Percentiles rank a stretch among this genome's conserved stretches.
Evolutionary conservation across 225 moss, liverwort and hornwort genomes (phyloP).

Genomic region (Marchantia polymorpha): DNA sequence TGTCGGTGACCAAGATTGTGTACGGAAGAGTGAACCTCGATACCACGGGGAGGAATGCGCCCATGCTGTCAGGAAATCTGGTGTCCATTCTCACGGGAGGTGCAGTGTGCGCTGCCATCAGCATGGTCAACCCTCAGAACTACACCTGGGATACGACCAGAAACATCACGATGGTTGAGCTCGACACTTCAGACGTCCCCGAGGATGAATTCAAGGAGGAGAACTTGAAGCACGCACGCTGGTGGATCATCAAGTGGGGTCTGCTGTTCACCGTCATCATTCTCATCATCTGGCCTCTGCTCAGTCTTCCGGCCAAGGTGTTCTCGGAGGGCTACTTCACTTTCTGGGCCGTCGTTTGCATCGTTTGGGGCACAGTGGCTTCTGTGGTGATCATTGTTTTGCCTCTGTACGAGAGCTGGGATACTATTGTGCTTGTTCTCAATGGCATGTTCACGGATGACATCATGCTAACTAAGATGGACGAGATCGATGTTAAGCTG

Average conservation of each 20-base stretch:
- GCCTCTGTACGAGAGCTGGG: constrained; percentile 71
- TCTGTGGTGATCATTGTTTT: constrained; percentile 66
- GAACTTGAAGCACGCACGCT: constrained; percentile 64
- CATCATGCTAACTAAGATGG: constrained; percentile 45
- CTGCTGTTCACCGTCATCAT: constrained; percentile 66
- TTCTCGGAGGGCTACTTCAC: constrained; percentile 81
- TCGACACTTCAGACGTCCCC: constrained; percentile 51
- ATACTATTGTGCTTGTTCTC: constrained; percentile 50
- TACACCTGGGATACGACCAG: constrained; percentile 72
- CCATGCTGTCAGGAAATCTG: constrained; percentile 73
- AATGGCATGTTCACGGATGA: constrained; percentile 68
- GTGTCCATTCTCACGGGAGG: constrained; percentile 88
- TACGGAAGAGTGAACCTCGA: constrained; percentile 64
- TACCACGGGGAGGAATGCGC: constrained; percentile 80
- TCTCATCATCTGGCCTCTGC: constrained; percentile 66
- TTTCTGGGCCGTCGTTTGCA: constrained; percentile 79
- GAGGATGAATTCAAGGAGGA: constrained; percentile 64
- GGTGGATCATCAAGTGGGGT: constrained; percentile 89
- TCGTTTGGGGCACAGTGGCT: constrained; percentile 68
- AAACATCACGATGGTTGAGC: constrained; percentile 68
- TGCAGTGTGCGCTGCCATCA: constrained; percentile 56
- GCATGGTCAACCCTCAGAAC: constrained; percentile 58
- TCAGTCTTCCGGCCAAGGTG: constrained; percentile 74
- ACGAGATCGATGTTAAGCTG: constrained; percentile 47
- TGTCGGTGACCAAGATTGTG: constrained; percentile 49